phyloP scores from a whole-genome alignment of 2,329 filamentous ascomycete genomes.

The Harringtonia lauricola region DNA sequence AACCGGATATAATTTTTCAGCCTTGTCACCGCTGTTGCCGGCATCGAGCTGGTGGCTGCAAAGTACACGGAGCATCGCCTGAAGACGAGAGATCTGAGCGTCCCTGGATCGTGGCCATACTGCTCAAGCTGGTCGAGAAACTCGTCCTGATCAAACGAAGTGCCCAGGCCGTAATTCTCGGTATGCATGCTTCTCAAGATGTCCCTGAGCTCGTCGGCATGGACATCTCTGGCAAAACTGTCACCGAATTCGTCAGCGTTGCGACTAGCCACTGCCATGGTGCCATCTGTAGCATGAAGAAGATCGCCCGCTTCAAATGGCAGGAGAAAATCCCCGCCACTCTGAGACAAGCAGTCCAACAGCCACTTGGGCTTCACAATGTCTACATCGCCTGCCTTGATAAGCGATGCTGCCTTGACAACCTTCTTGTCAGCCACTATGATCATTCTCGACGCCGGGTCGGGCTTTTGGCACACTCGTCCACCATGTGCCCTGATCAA shows the following conservation, averaged over 20 bases:
- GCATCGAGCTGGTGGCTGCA: slow-evolving; percentile 12
- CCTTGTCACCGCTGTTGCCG: slow-evolving; percentile 2
- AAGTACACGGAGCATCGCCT: slow-evolving; percentile 32
- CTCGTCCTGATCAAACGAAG: slow-evolving; percentile 27
- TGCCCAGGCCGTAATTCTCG: slow-evolving; percentile 10
- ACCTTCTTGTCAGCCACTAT: slow-evolving; percentile 69
- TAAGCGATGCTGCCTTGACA: slow-evolving; percentile 73
- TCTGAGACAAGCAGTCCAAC: slow-evolving; percentile 62
- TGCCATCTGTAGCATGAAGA: slow-evolving; percentile 52
- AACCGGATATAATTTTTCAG: slow-evolving; percentile 52
- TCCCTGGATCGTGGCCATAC: slow-evolving; percentile 39
- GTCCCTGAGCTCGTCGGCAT: slow-evolving; percentile 21
- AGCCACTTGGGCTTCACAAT: slow-evolving; percentile 78
- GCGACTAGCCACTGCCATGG: slow-evolving; percentile 39
- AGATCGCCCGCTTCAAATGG: slow-evolving; percentile 54
- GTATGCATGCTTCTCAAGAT: slow-evolving; percentile 25
- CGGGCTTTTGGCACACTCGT: slow-evolving; percentile 62
- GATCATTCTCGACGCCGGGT: slow-evolving; percentile 49
- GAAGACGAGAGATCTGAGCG: slow-evolving; percentile 42
- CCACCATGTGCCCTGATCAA: slow-evolving; percentile 79
- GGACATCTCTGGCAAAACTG: slow-evolving; percentile 61
- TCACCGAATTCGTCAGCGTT: slow-evolving; percentile 73
- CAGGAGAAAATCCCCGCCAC: slow-evolving; percentile 48
- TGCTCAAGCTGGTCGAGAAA: slow-evolving; percentile 46
- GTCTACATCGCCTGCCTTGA: slow-evolving; percentile 56